Evolutionary conservation across 768 basidiomycete genomes (phyloP).

Genomic region (Lactarius sp.): DNA sequence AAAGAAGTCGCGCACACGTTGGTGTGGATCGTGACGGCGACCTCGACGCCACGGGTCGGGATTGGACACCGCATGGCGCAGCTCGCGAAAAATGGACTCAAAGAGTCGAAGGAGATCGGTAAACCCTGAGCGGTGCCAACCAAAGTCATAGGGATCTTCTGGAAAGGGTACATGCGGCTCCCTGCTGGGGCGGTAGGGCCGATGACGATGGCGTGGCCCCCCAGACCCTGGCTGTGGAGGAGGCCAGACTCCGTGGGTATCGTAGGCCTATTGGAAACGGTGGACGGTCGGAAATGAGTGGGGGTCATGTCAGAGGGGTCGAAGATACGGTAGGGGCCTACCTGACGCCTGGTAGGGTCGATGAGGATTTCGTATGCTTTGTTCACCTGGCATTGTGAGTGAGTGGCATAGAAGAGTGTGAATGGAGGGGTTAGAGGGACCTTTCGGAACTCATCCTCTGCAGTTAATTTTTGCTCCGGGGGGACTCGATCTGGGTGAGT

Average conservation of each 20-base stretch:
- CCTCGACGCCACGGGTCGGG: slow-evolving; percentile 24
- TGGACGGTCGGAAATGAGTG: slow-evolving; percentile 6
- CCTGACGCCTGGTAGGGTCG: slow-evolving; percentile 54
- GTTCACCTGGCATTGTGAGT: slow-evolving; percentile 46
- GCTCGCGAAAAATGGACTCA: slow-evolving; percentile 55
- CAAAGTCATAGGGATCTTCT: slow-evolving; percentile 28
- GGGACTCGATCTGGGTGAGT: slow-evolving; percentile 74
- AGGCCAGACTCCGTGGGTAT: slow-evolving; percentile 67
- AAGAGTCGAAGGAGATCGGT: slow-evolving; percentile 76
- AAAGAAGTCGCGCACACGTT: slow-evolving; percentile 10
- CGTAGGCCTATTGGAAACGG: slow-evolving; percentile 47
- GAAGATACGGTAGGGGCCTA: slow-evolving; percentile 30
- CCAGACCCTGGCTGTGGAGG: slow-evolving; percentile 14
- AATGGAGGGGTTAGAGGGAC: slow-evolving; percentile 32
- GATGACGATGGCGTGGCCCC: slow-evolving; percentile 13
- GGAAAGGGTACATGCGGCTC: slow-evolving; percentile 5
- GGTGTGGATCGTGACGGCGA: slow-evolving; percentile 1
- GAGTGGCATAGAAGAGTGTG: slow-evolving; percentile 4
- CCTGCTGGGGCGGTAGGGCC: slow-evolving; percentile 12
- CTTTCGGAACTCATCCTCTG: slow-evolving; percentile 55
- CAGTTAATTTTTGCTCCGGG: slow-evolving; percentile 49
- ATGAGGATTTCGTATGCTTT: slow-evolving; percentile 74
- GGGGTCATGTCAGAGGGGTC: background rate
- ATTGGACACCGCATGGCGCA: slow-evolving; percentile 28
- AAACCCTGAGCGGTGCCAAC: slow-evolving; percentile 44